Evolutionary conservation across 2,329 filamentous ascomycete genomes (phyloP), one percentile per base, ranked within the genome.

Genomic region (Fusarium redolens): DNA sequence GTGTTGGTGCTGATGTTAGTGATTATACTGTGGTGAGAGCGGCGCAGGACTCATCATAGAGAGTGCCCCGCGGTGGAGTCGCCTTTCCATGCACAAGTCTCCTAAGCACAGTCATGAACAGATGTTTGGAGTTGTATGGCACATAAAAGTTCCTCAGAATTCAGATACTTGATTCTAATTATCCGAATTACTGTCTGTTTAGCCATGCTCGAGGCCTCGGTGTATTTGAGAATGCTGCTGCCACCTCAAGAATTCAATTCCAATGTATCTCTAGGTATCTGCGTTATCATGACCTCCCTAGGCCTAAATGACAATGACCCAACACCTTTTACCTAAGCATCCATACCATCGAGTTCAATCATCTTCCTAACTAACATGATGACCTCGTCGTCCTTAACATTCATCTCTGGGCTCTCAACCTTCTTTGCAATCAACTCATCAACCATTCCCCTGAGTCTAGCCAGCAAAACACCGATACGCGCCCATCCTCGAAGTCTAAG

Each of bases 281-380:
- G 43, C 25, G 9, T 52, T 45, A 48, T 41, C 13, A 40, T 31
- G 22, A 15, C 31, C 47, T 35, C 22, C 28, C 2, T 25, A 48
- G 12, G 54, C 45, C 18, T 30, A 41, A 41, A 30, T 45, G 33
- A 48, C n/a, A 40, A 28, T 4, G 12, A 47, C 14, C 15, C 47
- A 41, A 17, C 28, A 17, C 22, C 18, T 61, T 48, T 47, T 44
- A 18, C 69, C 75, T 79, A 90, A 65, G 87, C 87, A 86, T 97
- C 94, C 83, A 97, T 82, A 3, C 96, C 96, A 84, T 98, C 95
- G 77, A 97, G 87, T 82, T 97, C 94, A 76, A 98, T 92, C 82
- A 98, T 85, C 82, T 89, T 91, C 74, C 91, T 90, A 60, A 97
- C 95, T 70, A 93, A 83, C 77, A 87, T 89, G 66, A 98, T 92